Percentiles rank a stretch among this genome's conserved stretches.
phyloP scores from a whole-genome alignment of 2,329 filamentous ascomycete genomes.

The Aspergillus intermedius region DNA sequence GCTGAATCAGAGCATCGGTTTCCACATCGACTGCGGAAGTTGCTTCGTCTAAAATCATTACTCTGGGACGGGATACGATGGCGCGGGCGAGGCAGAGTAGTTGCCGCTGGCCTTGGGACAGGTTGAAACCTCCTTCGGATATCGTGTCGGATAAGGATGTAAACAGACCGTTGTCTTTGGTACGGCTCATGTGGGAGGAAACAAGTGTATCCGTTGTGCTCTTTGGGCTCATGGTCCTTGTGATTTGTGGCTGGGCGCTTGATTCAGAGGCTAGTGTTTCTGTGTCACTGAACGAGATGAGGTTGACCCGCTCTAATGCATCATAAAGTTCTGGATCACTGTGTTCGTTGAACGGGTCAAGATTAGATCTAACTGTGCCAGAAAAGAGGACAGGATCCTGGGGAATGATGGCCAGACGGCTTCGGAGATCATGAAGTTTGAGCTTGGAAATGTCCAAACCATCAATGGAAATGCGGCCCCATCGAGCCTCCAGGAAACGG shows the following conservation, averaged over 20 bases:
- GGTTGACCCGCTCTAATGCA: constrained; percentile 63
- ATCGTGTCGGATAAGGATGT: constrained; percentile 56
- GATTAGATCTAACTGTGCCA: constrained; percentile 67
- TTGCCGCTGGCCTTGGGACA: constrained; percentile 25
- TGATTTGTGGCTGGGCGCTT: background rate
- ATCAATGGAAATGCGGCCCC: constrained; percentile 20
- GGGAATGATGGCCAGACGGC: constrained; percentile 69
- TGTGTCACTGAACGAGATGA: constrained; percentile 47
- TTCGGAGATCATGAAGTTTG: constrained; percentile 53
- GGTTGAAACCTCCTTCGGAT: constrained; percentile 64
- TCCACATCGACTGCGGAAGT: constrained; percentile 73
- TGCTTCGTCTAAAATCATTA: constrained; percentile 76
- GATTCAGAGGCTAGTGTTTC: constrained; percentile 10
- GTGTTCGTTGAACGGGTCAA: constrained; percentile 68
- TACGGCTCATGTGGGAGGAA: constrained; percentile 1
- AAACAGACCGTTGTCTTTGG: constrained; percentile 44
- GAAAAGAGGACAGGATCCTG: constrained; percentile 78
- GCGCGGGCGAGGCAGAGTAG: constrained; percentile 22
- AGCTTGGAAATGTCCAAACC: constrained; percentile 43
- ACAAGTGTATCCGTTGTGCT: constrained; percentile 3
- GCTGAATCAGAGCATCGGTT: constrained; percentile 68
- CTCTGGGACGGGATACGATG: constrained; percentile 64
- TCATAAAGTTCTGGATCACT: constrained; percentile 63
- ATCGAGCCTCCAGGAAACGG: constrained; percentile 16
- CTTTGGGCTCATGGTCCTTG: background rate